These are phyloP conservation scores for Butyriboletus loyo DNA, from an alignment of 768 basidiomycete species.

Conservation along the genomic window DNA sequence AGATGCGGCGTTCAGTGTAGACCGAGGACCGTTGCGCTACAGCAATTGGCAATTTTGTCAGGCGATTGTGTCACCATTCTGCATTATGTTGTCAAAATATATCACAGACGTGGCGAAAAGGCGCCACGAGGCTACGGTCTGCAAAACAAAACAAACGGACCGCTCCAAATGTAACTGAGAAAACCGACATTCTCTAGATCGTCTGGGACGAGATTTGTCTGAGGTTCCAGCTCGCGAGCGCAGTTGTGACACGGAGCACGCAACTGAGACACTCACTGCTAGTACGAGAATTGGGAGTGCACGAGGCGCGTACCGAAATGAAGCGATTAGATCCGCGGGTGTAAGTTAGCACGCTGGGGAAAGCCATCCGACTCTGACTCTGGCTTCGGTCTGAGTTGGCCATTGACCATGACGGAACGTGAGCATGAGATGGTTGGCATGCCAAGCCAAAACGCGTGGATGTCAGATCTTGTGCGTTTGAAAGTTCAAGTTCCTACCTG, in stretches of 20 bases:
- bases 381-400: conserved; percentile 21
- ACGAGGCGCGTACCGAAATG: conserved; percentile 28
- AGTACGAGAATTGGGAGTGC: conserved; percentile 6
- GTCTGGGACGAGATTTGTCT: neutral
- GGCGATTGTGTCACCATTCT: conserved; percentile 2
- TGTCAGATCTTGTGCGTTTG: neutral
- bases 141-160: neutral
- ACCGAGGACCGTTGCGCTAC: conserved; percentile 11
- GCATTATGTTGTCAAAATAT: conserved; percentile 6
- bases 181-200: neutral
- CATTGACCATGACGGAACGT: conserved; percentile 4
- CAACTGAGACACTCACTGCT: conserved; percentile 9
- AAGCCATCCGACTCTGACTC: conserved; percentile 14
- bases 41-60: conserved; percentile 20
- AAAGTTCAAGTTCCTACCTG: too few species aligned
- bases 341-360: conserved; percentile 19
- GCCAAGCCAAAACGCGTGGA: neutral
- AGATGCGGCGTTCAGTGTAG: conserved; percentile 10
- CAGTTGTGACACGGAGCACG: neutral
- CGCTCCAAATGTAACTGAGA: neutral
- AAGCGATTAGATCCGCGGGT: conserved; percentile 32
- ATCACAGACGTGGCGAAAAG: conserved; percentile 6
- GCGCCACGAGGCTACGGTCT: neutral
- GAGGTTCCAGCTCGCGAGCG: conserved; percentile 1
- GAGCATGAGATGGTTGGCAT: neutral